These are phyloP conservation scores for Amanita rubescens DNA, from an alignment of 768 basidiomycete genomes.

Conservation along the genomic window DNA sequence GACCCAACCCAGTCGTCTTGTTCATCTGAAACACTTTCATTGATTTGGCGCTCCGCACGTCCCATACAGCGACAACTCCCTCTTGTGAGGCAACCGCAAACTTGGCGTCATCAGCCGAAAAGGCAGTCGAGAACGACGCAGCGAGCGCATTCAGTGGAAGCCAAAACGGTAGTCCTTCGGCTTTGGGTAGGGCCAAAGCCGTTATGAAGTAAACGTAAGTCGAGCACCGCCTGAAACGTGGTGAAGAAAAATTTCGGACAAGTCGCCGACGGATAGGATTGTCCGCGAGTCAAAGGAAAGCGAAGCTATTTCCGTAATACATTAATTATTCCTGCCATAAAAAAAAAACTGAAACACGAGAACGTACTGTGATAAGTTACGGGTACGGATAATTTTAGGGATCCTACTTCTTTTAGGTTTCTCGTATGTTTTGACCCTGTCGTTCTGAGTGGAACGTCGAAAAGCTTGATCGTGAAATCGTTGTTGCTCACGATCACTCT, in stretches of 20 bases:
- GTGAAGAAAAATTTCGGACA: slow-evolving; percentile 78
- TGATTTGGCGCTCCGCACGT: slow-evolving; percentile 67
- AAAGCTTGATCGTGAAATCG: slow-evolving; percentile 75
- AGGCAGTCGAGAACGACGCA: slow-evolving; percentile 77
- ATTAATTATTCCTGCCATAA: neutral
- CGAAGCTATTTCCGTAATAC: slow-evolving; percentile 51
- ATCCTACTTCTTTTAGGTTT: slow-evolving; percentile 39
- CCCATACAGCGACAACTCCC: slow-evolving; percentile 75
- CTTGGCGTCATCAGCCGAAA: slow-evolving; percentile 66
- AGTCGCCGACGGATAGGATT: slow-evolving; percentile 87
- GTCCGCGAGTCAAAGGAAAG: slow-evolving; percentile 85
- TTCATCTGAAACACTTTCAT: slow-evolving; percentile 63
- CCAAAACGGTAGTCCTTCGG: slow-evolving; percentile 33
- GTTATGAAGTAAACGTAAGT: slow-evolving; percentile 60
- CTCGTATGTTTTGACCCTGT: slow-evolving; percentile 30
- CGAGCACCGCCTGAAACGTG: slow-evolving; percentile 59
- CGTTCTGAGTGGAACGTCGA: slow-evolving; percentile 57
- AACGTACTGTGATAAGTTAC: slow-evolving; percentile 78
- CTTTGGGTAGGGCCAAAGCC: slow-evolving; percentile 60
- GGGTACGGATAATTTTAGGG: slow-evolving; percentile 54
- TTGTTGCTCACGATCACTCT: slow-evolving; percentile 83
- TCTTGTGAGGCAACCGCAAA: slow-evolving; percentile 83
- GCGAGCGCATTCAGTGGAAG: slow-evolving; percentile 36
- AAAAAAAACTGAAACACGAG: neutral
- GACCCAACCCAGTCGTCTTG: slow-evolving; percentile 20